Conservation (phyloP, 129 eudicot genomes). For the Tagetes erecta region DNA sequence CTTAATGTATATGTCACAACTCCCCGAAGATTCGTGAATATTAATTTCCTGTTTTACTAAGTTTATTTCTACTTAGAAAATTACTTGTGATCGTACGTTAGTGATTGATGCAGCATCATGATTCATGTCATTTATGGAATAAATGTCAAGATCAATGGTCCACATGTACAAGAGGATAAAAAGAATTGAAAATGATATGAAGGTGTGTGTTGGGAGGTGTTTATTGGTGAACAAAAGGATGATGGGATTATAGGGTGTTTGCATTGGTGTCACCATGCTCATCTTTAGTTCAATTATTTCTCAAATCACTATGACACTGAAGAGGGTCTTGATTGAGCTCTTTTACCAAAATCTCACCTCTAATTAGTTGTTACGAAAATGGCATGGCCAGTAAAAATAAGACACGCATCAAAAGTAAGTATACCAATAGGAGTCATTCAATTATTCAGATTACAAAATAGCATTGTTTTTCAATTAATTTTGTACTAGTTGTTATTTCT, state of each 20-base stretch:
- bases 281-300: constrained; percentile 10
- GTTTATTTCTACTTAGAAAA: background rate
- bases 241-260: background rate
- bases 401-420: too few relatives aligned
- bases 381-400: too few relatives aligned
- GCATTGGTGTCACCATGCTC: constrained; percentile 8
- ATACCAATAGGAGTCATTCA: too few relatives aligned
- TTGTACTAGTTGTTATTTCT: too few relatives aligned
- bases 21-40: background rate
- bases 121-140: constrained; percentile 5
- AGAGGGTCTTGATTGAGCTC: background rate
- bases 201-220: constrained; percentile 4
- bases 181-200: background rate
- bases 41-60: background rate
- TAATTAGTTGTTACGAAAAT: too few relatives aligned
- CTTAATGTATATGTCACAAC: background rate
- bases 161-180: constrained; percentile 9
- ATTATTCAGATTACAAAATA: too few relatives aligned
- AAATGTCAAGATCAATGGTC: constrained; percentile 15
- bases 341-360: too few relatives aligned
- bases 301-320: background rate
- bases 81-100: background rate
- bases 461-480: too few relatives aligned
- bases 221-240: constrained; percentile 7
- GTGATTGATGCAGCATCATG: background rate